Percentiles rank a stretch among this genome's conserved stretches.
phyloP scores from a whole-genome alignment of 257 asterid species.

The Paulownia fortunei region DNA sequence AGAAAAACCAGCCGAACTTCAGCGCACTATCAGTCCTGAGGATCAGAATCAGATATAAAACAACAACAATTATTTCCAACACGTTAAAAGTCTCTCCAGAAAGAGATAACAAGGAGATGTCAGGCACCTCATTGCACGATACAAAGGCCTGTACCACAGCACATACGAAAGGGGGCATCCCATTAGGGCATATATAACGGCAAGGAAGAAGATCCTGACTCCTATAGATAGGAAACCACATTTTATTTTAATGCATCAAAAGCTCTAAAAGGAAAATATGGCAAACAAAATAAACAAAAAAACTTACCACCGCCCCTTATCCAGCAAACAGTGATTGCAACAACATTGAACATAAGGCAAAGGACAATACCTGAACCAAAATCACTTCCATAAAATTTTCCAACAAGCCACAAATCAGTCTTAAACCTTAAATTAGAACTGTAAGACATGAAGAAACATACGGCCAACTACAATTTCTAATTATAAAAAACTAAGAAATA shows the following conservation, averaged over 20 bases:
- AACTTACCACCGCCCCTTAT: slow-evolving; percentile 88
- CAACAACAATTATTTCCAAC: slow-evolving; percentile 16
- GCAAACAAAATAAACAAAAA: slow-evolving; percentile 16
- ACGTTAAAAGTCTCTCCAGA: background rate
- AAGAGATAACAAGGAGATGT: slow-evolving; percentile 24
- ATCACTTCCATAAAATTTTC: background rate
- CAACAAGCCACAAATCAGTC: slow-evolving; percentile 1
- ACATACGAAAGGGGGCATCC: slow-evolving; percentile 92
- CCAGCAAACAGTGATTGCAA: slow-evolving; percentile 89
- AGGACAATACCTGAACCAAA: slow-evolving; percentile 78
- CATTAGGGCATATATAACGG: slow-evolving; percentile 79
- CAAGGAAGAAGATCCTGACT: slow-evolving; percentile 87
- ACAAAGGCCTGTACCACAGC: slow-evolving; percentile 95
- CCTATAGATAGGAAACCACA: slow-evolving; percentile 53
- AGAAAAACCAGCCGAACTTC: slow-evolving; percentile 92
- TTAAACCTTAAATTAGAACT: slow-evolving; percentile 19
- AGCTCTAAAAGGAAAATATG: background rate
- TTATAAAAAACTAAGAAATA: background rate
- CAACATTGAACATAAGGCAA: slow-evolving; percentile 87
- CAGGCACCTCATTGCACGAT: slow-evolving; percentile 87
- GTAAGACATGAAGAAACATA: slow-evolving; percentile 7
- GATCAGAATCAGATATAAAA: slow-evolving; percentile 25
- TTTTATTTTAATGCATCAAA: slow-evolving; percentile 18
- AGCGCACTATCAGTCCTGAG: slow-evolving; percentile 96
- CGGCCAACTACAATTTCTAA: slow-evolving; percentile 7